Base-by-base conservation (phyloP, 139 green algal species). In the Choricystis sp. region DNA sequence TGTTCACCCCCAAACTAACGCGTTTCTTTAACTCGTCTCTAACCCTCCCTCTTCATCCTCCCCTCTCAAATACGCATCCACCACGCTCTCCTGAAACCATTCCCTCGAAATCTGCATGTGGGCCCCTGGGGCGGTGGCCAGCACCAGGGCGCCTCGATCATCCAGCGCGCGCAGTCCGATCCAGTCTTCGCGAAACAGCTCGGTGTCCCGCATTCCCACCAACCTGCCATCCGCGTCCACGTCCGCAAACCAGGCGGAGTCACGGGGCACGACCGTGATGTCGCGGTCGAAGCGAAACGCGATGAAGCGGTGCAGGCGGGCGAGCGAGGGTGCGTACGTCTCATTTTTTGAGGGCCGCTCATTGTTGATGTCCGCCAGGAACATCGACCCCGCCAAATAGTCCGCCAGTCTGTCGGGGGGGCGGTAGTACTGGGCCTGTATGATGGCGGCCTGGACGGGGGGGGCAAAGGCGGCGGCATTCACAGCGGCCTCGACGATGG, bases 351-450 rank as follows among this genome's bases (percentile, higher is more conserved):
- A 30, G 5, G 58, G 29, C 2, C 67, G 58, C 66, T 95, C 88
- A 63, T 92, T 92, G 75, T 95, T 95, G 72, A 94, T 82, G 77
- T 92, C 85, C 16, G 66, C 66, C 24, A 67, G 60, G 60, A 67
- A 72, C 19, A 55, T n/a, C n/a, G 14, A 30, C 40, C 26, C 28
- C 25, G 19, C 4, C 16, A 22, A 31, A 57, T 67, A 67, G 25
- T 57, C 28, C 31, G 23, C 28, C 29, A 72, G 49, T 1, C 23
- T 20, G 22, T 20, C 24, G 3, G 65, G 29, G 22, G 70, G 77
- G 78, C 89, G 90, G 68, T 89, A 86, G 70, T 93, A 95, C 70
- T 95, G 87, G 1, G 87, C 87, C 66, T 94, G 88, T 9, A 96
- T 73, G 2, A 94, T 61, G 40, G 84, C 74, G 28, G 77, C 62